Conservation (phyloP, 345 rosid genomes). For the Gossypium sturtianum region DNA sequence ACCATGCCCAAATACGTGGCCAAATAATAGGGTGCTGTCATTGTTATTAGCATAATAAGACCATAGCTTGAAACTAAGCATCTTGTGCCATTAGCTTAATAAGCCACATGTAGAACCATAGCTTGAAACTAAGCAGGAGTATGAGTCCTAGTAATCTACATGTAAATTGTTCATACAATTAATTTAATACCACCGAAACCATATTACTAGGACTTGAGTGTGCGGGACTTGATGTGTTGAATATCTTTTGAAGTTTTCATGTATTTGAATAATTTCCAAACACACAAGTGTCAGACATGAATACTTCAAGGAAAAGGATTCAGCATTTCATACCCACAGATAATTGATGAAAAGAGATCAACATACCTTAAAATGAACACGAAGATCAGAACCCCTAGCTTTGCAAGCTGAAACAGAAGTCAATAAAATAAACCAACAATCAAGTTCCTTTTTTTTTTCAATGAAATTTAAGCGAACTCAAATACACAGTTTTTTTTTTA, state of each 20-base stretch:
- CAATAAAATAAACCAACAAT: neutral
- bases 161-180: neutral
- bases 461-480: neutral
- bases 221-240: neutral
- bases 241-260: no score
- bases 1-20: neutral
- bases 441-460: neutral
- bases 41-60: neutral
- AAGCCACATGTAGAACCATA: neutral
- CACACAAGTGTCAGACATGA: neutral
- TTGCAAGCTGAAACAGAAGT: constrained; percentile 52
- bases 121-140: neutral
- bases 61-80: neutral
- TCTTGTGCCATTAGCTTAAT: neutral
- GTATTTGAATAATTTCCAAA: neutral
- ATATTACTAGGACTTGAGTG: no score
- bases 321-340: neutral
- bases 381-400: constrained; percentile 67
- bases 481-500: no score
- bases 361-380: constrained; percentile 73
- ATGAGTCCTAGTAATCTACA: neutral
- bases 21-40: neutral
- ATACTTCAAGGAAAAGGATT: neutral
- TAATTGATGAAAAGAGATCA: neutral
- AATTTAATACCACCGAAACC: neutral